Evolutionary conservation across 257 asterid species (phyloP).

Genomic region (Jaltomata sinuosa): DNA sequence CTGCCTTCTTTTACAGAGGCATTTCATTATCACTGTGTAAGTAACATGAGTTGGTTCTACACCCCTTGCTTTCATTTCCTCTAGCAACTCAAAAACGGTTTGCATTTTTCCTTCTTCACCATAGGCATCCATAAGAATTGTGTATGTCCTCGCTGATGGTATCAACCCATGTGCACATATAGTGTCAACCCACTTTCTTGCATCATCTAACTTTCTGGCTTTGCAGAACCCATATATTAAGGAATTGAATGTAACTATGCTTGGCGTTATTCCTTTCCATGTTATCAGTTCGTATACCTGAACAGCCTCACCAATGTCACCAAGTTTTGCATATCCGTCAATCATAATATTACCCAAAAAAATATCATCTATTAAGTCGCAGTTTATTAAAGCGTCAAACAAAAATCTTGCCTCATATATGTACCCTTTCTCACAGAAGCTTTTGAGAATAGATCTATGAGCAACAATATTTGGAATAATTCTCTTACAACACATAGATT

Average conservation of each 20-base stretch:
- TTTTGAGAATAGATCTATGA: constrained; percentile 38
- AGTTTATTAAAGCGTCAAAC: constrained; percentile 33
- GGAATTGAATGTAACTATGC: constrained; percentile 57
- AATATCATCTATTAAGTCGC: constrained; percentile 38
- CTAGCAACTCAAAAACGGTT: constrained; percentile 25
- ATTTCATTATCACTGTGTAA: constrained; percentile 64
- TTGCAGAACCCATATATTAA: constrained; percentile 60
- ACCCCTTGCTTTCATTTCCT: constrained; percentile 44
- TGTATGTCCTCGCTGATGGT: constrained; percentile 54
- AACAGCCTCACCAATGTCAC: constrained; percentile 46
- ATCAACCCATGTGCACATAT: constrained; percentile 34
- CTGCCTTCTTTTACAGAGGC: constrained; percentile 40
- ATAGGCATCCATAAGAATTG: constrained; percentile 62
- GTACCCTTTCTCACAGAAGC: constrained; percentile 39
- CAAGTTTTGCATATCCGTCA: constrained; percentile 49
- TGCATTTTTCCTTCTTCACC: constrained; percentile 39
- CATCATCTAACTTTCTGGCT: constrained; percentile 30
- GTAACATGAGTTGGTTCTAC: constrained; percentile 60
- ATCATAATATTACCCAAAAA: constrained; percentile 61
- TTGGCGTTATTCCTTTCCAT: constrained; percentile 58
- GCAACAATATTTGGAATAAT: constrained; percentile 25
- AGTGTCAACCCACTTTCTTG: constrained; percentile 25
- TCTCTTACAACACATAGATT: constrained; percentile 39
- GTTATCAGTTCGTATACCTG: constrained; percentile 27
- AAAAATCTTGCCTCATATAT: constrained; percentile 47